Base-by-base conservation (phyloP, 1,284 basidiomycete genomes). In the Phaffia rhodozyma region DNA sequence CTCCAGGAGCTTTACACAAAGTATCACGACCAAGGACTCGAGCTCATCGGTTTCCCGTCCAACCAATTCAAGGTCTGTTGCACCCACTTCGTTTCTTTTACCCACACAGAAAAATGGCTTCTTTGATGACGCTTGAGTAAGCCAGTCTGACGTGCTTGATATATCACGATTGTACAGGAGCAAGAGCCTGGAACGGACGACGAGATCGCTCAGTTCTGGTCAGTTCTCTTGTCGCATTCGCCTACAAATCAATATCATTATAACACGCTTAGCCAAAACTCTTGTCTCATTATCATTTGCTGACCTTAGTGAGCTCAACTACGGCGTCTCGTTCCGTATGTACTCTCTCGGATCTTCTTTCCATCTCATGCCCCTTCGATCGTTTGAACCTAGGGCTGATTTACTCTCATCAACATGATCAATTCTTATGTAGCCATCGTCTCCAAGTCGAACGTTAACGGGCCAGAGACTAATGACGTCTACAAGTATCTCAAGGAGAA, bases 11-110 rank as follows among this genome's bases (percentile, higher is more conserved):
- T 94, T 48, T 84, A 92, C 75, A 84, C 91, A 69, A 90, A 91
- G 75, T 86, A 91, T 79, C 84, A 86, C 69, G 84, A 86, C 65
- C 79, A 82, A 66, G 87, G 80, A n/a, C 80, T 94, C 63, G 79
- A 85, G 66, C 83, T 93, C 70, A 79, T 94, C 64, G 91, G 91
- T 1, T 94, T 94, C 80, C 91, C 91, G 32, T 91, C 85, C 78
- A 93, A 94, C 74, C 91, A 92, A 79, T 89, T 89, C 66, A 67
- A 79, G 69, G 18, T 59, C 55, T 52, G 25, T 54, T 60, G 11
- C 20, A 23, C n/a, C 38, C 48, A 29, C 54, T 29, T 21, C 20
- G 34, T 27, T n/a, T 30, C 6, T 57, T 57, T 43, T 18, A 43
- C 32, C 55, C 55, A 27, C 2, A 11, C 2, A n/a, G 20, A 53